Evolutionary conservation across 495 filamentous ascomycete species (phyloP).

Genomic region (Neurospora discreta): DNA sequence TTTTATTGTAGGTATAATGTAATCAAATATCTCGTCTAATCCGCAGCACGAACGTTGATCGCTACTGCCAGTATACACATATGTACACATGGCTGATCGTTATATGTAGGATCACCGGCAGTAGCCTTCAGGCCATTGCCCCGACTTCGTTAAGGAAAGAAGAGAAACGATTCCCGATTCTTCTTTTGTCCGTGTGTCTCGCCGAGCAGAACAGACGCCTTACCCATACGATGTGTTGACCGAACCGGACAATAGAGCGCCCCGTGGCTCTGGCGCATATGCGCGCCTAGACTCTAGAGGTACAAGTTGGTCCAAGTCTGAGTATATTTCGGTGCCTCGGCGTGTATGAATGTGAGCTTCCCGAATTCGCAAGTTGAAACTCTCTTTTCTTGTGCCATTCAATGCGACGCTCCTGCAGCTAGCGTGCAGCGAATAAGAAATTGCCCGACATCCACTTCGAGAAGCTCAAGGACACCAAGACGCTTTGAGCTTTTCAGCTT

Average conservation of each 20-base stretch:
- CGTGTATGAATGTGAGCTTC: background rate
- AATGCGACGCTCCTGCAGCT: conserved; percentile 11
- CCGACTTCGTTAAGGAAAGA: too few species aligned
- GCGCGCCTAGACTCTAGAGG: background rate
- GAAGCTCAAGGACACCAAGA: conserved; percentile 5
- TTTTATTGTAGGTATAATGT: too few species aligned
- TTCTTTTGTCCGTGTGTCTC: too few species aligned
- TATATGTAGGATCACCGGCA: too few species aligned
- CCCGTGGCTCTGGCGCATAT: background rate
- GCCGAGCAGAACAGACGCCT: too few species aligned
- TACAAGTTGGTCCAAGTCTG: background rate
- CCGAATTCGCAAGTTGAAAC: background rate
- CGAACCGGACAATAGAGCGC: background rate
- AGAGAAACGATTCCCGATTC: too few species aligned
- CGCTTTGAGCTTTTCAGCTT: background rate
- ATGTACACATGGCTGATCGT: too few species aligned
- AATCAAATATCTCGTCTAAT: too few species aligned
- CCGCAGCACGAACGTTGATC: too few species aligned
- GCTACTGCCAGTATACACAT: too few species aligned
- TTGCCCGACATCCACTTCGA: conserved; percentile 25
- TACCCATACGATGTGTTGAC: too few species aligned
- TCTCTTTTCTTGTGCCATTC: conserved; percentile 1
- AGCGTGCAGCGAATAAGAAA: conserved; percentile 23
- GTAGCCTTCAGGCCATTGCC: too few species aligned
- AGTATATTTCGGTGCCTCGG: background rate